Base-by-base conservation (phyloP, 2,329 filamentous ascomycete genomes). In the Polychaeton citri region DNA sequence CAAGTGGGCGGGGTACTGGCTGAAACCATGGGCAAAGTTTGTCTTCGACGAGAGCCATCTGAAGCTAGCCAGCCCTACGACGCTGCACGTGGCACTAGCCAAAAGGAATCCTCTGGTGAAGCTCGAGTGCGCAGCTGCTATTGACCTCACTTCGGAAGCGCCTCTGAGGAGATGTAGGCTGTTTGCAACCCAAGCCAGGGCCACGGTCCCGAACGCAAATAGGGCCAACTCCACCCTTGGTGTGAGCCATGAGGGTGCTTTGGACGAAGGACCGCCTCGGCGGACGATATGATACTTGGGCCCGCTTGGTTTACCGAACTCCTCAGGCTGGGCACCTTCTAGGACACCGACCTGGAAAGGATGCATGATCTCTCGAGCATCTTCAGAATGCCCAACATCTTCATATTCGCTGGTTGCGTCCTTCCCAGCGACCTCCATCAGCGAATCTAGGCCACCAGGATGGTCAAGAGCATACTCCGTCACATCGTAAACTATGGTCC, bases 391-490 rank as follows among this genome's bases (percentile, higher is more conserved):
- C 4, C 64, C 60, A 93, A 69, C 86, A 90, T 79, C 67, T 88
- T 65, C 87, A 56, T 95, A 96, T 57, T 76, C 72, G 68, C 94
- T 86, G 1, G 84, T 87, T 33, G 88, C 88, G 59, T 96, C 88
- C 43, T 80, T 78, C 50, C 88, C 88, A 80, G 93, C 94, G 61
- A 94, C 92, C 71, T 88, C 92, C 71, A 90, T 82, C 50, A 96
- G 77, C 36, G 87, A 86, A 67, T 94, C 86, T 37, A 86, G 83
- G 40, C 88, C 88, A 54, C 87, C 88, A 16, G 88, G 88, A 65
- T 96, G 88, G 69, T 96, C 88, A 47, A 94, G 84, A 33, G 93
- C 72, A 83, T 88, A 96, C 69, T 92, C 80, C 43, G 79, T 81
- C 38, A 95, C 71, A 62, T 95, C 83, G 66, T 95, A 71, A 39